Percentiles rank a stretch among this genome's conserved stretches.
Evolutionary conservation across 257 asterid species (phyloP).

Genomic region (Paulownia fortunei): DNA sequence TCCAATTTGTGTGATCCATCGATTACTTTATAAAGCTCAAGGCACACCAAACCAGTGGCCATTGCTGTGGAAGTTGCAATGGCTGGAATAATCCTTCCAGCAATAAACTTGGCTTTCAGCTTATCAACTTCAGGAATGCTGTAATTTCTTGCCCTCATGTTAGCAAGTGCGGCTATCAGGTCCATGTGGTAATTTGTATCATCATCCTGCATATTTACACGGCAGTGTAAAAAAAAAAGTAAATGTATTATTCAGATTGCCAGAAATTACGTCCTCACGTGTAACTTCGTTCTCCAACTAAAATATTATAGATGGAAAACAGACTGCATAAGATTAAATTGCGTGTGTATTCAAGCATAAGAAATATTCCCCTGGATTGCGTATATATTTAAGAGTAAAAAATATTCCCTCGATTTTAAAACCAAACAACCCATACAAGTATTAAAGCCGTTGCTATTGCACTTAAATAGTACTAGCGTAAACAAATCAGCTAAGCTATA

Average conservation of each 20-base stretch:
- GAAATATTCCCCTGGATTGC: too few relatives aligned
- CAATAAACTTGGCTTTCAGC: conserved; percentile 88
- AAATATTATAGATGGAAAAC: too few relatives aligned
- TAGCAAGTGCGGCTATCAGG: conserved; percentile 86
- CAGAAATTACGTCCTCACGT: neutral
- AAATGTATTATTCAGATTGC: neutral
- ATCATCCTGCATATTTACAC: conserved; percentile 65
- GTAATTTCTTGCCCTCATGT: conserved; percentile 97
- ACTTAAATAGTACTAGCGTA: too few relatives aligned
- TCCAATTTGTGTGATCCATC: conserved; percentile 78
- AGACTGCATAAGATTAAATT: too few relatives aligned
- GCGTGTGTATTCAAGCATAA: too few relatives aligned
- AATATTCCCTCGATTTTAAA: too few relatives aligned
- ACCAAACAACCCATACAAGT: too few relatives aligned
- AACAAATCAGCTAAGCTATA: neutral
- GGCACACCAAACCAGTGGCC: conserved; percentile 95
- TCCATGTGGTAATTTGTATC: conserved; percentile 95
- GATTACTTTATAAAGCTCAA: conserved; percentile 83
- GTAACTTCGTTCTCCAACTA: neutral
- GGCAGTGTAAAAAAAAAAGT: neutral
- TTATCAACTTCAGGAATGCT: conserved; percentile 89
- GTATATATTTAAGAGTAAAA: too few relatives aligned
- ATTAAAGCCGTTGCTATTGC: too few relatives aligned
- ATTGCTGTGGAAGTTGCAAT: conserved; percentile 92
- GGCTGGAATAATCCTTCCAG: conserved; percentile 92